Conservation (phyloP, 306 rosid genomes). For the Purshia tridentata region DNA sequence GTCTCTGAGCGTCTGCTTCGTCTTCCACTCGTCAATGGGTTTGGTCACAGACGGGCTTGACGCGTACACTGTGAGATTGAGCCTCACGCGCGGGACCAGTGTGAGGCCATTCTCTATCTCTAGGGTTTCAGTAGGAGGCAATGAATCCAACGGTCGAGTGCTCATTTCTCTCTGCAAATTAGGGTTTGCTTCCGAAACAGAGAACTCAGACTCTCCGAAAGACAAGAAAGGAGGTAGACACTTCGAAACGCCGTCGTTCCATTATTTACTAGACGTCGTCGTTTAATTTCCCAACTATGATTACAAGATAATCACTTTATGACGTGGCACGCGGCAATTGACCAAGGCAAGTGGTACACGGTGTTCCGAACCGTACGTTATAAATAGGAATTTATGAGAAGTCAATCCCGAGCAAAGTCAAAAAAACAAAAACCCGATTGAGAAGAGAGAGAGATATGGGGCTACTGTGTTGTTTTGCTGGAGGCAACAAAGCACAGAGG, state of each 20-base stretch:
- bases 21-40: constrained; percentile 85
- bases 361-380: background rate
- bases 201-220: background rate
- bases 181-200: constrained; percentile 8
- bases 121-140: constrained; percentile 40
- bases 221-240: background rate
- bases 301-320: background rate
- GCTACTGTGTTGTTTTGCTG: constrained; percentile 57
- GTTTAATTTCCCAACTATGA: background rate
- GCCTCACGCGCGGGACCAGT: constrained; percentile 74
- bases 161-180: constrained; percentile 32
- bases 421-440: background rate
- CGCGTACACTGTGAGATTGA: constrained; percentile 60
- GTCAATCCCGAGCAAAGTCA: background rate
- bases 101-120: constrained; percentile 64
- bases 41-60: constrained; percentile 42
- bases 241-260: background rate
- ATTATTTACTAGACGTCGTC: background rate
- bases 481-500: constrained; percentile 58
- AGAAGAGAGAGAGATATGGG: background rate
- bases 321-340: constrained; percentile 2
- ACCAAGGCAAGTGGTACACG: background rate
- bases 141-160: constrained; percentile 24
- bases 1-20: constrained; percentile 67
- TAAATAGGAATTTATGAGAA: background rate